phyloP scores from a whole-genome alignment of 2,329 filamentous ascomycete genomes.

The Botryotinia globosa region DNA sequence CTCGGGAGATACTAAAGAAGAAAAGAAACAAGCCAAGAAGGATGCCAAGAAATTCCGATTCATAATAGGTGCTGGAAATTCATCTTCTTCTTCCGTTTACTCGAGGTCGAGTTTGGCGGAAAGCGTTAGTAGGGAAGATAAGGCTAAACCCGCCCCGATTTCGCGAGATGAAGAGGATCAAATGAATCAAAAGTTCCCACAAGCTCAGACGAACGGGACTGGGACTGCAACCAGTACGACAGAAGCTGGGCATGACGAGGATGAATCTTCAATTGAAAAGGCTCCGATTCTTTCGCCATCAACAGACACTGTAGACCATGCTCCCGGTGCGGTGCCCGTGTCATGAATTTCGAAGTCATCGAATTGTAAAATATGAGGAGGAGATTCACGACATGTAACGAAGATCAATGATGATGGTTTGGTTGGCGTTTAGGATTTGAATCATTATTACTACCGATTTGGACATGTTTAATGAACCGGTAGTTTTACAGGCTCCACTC shows the following conservation, averaged over 20 bases:
- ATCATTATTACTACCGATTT: background rate
- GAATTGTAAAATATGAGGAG: slow-evolving; percentile 5
- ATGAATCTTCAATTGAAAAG: background rate
- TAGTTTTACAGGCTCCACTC: slow-evolving; percentile 3
- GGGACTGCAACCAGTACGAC: background rate
- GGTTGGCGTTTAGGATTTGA: slow-evolving; percentile 1
- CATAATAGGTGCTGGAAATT: slow-evolving; percentile 22
- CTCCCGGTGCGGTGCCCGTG: background rate
- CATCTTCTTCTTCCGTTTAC: slow-evolving; percentile 7
- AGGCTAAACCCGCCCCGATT: background rate
- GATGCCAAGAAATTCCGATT: slow-evolving; percentile 24
- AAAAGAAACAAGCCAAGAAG: slow-evolving; percentile 22
- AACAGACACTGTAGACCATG: background rate
- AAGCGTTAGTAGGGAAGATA: slow-evolving; percentile 9
- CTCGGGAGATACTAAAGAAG: slow-evolving; percentile 5
- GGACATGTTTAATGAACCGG: background rate
- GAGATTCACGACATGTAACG: background rate
- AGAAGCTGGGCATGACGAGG: background rate
- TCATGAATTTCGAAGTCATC: background rate
- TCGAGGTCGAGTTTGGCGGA: slow-evolving; percentile 15
- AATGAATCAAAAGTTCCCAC: background rate
- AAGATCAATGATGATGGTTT: slow-evolving; percentile 8
- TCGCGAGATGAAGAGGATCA: slow-evolving; percentile 3
- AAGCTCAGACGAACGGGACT: background rate
- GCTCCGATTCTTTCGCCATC: background rate